A percentile compares a stretch with the other conserved stretches of the same genome.
These are phyloP conservation scores for Fusarium dlaminii DNA, from an alignment of 2,329 filamentous ascomycete genomes.

Conservation along the genomic window DNA sequence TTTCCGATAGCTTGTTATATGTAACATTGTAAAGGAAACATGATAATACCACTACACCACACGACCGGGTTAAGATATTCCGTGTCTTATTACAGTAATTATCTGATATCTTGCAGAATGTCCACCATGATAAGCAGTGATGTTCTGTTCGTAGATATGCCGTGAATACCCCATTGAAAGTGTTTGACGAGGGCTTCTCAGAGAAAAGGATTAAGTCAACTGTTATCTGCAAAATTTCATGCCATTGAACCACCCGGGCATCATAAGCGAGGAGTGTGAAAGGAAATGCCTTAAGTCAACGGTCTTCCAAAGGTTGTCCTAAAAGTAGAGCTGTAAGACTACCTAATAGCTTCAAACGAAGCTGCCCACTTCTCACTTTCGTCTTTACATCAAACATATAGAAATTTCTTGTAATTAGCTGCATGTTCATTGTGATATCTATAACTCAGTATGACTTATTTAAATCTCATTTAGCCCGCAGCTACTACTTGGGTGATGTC, in stretches of 20 bases:
- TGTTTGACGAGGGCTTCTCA: not conserved
- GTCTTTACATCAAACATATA: not conserved
- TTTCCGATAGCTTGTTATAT: not conserved
- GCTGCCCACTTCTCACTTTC: not conserved
- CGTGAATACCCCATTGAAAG: not conserved
- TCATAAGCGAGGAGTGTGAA: not conserved
- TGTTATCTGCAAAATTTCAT: not conserved
- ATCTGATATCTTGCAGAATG: rapidly evolving
- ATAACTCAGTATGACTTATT: too few species aligned
- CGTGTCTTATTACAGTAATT: rapidly evolving
- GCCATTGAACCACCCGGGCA: rapidly evolving
- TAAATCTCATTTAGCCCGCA: not conserved
- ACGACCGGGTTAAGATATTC: not conserved
- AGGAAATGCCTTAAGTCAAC: not conserved
- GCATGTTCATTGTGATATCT: too few species aligned
- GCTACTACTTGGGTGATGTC: not conserved
- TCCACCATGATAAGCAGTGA: not conserved
- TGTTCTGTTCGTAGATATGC: not conserved
- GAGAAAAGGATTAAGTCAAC: not conserved
- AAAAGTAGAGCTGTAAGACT: not conserved
- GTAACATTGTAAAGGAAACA: not conserved
- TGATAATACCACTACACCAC: not conserved
- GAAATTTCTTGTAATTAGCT: not conserved
- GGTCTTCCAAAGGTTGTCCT: not conserved
- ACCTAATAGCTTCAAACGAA: not conserved